Conservation (phyloP, 2,329 filamentous ascomycete species). For the Penicillium sp. region DNA sequence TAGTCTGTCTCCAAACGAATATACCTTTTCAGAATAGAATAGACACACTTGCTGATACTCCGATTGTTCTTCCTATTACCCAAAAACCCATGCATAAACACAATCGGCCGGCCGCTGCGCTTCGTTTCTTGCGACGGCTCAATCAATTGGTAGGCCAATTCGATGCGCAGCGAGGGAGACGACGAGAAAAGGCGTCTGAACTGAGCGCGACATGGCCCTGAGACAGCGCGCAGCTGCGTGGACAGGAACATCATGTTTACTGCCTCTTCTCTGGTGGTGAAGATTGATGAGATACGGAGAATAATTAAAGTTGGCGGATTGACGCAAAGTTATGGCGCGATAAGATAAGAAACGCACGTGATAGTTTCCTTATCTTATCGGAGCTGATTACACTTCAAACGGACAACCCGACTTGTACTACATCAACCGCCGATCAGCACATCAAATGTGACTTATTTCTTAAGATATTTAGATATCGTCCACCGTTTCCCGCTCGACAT, state of each 20-base stretch:
- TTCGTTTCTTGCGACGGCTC: conserved; percentile 25
- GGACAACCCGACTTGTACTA: too few species aligned
- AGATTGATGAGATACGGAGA: not conserved
- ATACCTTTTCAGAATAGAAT: not conserved
- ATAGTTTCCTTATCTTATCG: not conserved
- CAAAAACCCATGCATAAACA: conserved; percentile 90
- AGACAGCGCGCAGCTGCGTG: not conserved
- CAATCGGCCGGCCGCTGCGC: conserved; percentile 57
- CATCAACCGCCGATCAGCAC: too few species aligned
- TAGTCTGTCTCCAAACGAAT: not conserved
- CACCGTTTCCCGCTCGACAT: too few species aligned
- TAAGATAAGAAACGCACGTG: not conserved
- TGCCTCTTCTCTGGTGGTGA: not conserved
- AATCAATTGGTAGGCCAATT: conserved; percentile 35
- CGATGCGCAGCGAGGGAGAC: conserved; percentile 21
- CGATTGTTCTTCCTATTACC: conserved; percentile 95
- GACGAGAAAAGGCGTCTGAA: conserved; percentile 27
- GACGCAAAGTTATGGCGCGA: not conserved
- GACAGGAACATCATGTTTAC: not conserved
- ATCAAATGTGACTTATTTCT: too few species aligned
- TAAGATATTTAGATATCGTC: too few species aligned
- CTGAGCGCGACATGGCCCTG: not conserved
- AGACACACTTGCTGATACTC: conserved; percentile 82
- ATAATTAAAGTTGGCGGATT: not conserved
- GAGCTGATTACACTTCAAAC: too few species aligned